These are phyloP conservation scores for Nepenthes mirabilis DNA, from an alignment of 148 eudicot species.

Conservation along the genomic window DNA sequence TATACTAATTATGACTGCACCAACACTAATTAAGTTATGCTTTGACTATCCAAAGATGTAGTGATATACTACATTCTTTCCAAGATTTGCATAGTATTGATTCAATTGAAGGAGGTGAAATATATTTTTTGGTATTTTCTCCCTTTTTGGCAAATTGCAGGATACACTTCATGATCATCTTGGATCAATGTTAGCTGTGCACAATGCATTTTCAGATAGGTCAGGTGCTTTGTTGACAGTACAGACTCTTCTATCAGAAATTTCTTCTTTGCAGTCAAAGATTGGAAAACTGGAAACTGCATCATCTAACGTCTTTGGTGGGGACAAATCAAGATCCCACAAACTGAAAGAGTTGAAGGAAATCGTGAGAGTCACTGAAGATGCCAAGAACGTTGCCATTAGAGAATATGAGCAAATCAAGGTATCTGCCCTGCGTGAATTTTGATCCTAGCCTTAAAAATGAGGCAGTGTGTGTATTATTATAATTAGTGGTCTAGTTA, in stretches of 20 bases:
- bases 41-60: neutral
- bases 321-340: slow-evolving; percentile 47
- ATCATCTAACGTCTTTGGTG: slow-evolving; percentile 62
- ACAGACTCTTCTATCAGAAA: slow-evolving; percentile 80
- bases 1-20: neutral
- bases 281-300: slow-evolving; percentile 57
- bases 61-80: neutral
- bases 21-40: neutral
- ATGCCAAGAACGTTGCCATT: slow-evolving; percentile 73
- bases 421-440: slow-evolving; percentile 27
- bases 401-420: slow-evolving; percentile 81
- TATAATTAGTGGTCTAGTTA: neutral
- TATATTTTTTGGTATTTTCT: neutral
- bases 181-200: slow-evolving; percentile 67
- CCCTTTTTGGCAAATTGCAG: slow-evolving; percentile 25
- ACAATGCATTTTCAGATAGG: slow-evolving; percentile 77
- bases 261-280: slow-evolving; percentile 50
- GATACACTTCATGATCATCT: slow-evolving; percentile 83
- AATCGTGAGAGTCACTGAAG: slow-evolving; percentile 64
- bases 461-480: neutral
- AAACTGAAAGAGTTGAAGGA: slow-evolving; percentile 74
- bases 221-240: slow-evolving; percentile 88
- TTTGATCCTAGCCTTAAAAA: neutral
- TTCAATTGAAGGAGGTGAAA: neutral
- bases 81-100: neutral